A percentile compares a stretch with the other conserved stretches of the same genome.
These are phyloP conservation scores for Colletotrichum plurivorum DNA, from an alignment of 2,329 filamentous ascomycete genomes.

Conservation along the genomic window DNA sequence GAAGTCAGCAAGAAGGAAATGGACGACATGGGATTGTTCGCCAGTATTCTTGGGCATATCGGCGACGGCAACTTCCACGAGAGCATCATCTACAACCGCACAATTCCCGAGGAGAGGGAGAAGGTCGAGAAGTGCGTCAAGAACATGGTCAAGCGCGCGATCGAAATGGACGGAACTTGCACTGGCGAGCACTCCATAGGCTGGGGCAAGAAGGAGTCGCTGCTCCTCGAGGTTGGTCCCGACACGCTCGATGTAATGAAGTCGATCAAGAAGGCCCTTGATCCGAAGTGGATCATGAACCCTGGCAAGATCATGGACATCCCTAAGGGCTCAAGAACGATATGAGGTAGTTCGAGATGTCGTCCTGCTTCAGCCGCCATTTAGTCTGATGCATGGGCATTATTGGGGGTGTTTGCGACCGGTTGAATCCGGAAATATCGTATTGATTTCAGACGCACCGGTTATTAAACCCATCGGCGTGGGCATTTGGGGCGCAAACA, in stretches of 20 bases:
- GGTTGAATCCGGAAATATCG: too few species aligned
- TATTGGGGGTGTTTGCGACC: too few species aligned
- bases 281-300: constrained; percentile 91
- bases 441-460: too few species aligned
- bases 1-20: constrained; percentile 92
- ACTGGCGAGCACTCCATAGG: constrained; percentile 91
- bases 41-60: constrained; percentile 89
- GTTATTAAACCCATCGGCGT: too few species aligned
- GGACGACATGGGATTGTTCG: constrained; percentile 87
- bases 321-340: constrained; percentile 51
- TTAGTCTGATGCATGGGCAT: too few species aligned
- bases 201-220: constrained; percentile 85
- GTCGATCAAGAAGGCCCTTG: constrained; percentile 84
- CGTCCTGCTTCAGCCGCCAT: too few species aligned
- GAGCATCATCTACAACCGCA: constrained; percentile 88
- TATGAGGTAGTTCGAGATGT: neutral
- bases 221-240: constrained; percentile 83
- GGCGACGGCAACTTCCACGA: constrained; percentile 97
- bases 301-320: constrained; percentile 92
- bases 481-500: too few species aligned
- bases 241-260: constrained; percentile 90
- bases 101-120: constrained; percentile 76
- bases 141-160: constrained; percentile 89
- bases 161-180: constrained; percentile 95
- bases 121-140: constrained; percentile 87